Base-by-base conservation (phyloP, 805 yeast genomes). In the Hanseniaspora pseudoguilliermondii region DNA sequence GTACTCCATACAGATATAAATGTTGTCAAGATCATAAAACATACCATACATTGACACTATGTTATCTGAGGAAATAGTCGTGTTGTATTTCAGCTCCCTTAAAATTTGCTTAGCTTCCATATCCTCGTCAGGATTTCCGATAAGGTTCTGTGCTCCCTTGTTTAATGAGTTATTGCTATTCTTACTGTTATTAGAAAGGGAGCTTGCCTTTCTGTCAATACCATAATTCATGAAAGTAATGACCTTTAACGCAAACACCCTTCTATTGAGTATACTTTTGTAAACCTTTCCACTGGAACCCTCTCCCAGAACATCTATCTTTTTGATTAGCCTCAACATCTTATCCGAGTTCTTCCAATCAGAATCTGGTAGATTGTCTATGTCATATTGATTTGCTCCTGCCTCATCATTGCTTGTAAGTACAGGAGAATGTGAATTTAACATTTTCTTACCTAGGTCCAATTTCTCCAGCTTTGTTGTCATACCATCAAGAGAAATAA, bases 41-140 rank as follows among this genome's bases (percentile, higher is more conserved):
- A 96, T 89, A 8, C 98, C 98, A 67, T 87, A 91, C 68, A 93
- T 93, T 66, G 82, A 79, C 27, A 91, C 97, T 59, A 93, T 93
- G 65, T 81, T 84, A 3, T 88, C 87, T 41, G 91, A 84, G 66
- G 95, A 91, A 41, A 83, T 76, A 60, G 86, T 77, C 11, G 52
- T 55, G 68, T 91, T 91, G 69, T 86, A 90, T 66, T 88, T 95
- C 57, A 93, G 72, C 66, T 91, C 98, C 53, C 98, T 76, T 57
- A 91, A 75, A 35, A 93, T 87, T 68, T 93, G 97, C 62, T 84
- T 84, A 66, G 89, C 95, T 56, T 86, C 95, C 0, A 95, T 93
- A 62, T 86, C 83, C 21, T 49, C 40, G 18, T 39, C 43, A 10
- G 44, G 47, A 16, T 36, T 39, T 16, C 47, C 55, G 3, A 23